Base-by-base conservation (phyloP, 2,329 filamentous ascomycete genomes). In the Periglandula ipomoeae region DNA sequence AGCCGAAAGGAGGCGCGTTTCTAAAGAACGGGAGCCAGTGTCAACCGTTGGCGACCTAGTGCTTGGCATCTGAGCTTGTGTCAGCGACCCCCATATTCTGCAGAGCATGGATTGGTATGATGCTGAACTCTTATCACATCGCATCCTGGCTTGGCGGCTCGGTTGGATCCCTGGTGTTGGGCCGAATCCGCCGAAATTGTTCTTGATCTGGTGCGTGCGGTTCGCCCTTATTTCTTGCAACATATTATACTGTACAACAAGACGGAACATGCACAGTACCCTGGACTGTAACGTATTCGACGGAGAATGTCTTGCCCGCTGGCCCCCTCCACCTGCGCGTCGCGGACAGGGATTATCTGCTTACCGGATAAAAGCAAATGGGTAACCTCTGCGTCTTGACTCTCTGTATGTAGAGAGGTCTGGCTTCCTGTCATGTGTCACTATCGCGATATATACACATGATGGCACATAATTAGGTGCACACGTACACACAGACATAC, bases 11-110 rank as follows among this genome's bases (percentile, higher is more conserved):
- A 27, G 26, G 26, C 26, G 5, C 9, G 15, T 20, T 4, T 37
- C 35, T 10, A 19, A 39, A 39, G 37, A 17, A 39, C 19, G 9
- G 37, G 17, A 19, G 37, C 37, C 37, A 39, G 20, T 39, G 17
- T 39, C 19, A 23, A 39, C 17, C 17, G 37, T 19, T 20, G 37
- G 19, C 13, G 10, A 19, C 9, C 19, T 39, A 20, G 37, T 34
- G 44, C 48, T 47, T 47, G 44, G 39, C 44, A 32, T 38, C 30
- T 35, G 38, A 26, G 44, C 30, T 43, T 47, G 39, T 45, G 44
- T 44, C 19, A 10, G 37, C 37, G 37, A 39, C 19, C n/a, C n/a
- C 35, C 37, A 32, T 32, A 32, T 32, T 32, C 30, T 32, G 30
- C 30, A 15, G 30, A 32, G 30, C 8, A 32, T 32, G 30, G 11